Base-by-base conservation (phyloP, 2,329 filamentous ascomycete species). In the Cercospora berteroae region DNA sequence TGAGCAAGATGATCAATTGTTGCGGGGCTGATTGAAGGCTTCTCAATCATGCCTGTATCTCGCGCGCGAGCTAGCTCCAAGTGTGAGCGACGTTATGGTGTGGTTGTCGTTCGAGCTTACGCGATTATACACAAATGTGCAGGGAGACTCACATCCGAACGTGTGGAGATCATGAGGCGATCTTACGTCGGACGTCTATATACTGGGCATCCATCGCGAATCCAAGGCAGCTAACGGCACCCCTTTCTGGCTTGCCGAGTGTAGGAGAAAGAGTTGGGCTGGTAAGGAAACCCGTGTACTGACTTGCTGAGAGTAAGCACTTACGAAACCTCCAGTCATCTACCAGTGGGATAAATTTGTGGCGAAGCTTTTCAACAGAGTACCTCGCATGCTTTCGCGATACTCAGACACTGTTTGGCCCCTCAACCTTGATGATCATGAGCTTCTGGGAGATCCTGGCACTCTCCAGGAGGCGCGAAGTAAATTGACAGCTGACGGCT, bases 171-270 rank as follows among this genome's bases (percentile, higher is more conserved):
- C 52, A 5, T 20, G 67, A 55, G 71, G 91, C 0, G 85, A 93
- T 73, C 79, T 94, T 20, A 86, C 87, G 44, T 87, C 91, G 59
- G 90, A 90, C 9, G 88, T 85, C 18, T 94, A 93, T 74, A 91
- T 66, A 5, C 48, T 69, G 12, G 71, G 67, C 23, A 60, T 70
- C 4, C 67, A 74, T 63, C 71, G 71, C 25, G 72, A 74, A 31
- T 50, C 65, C 1, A 60, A 55, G n/a, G 64, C 64, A n/a, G 52
- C 67, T 4, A 61, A 20, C 1, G 59, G 65, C n/a, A 60, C 67
- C 1, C 72, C 71, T 0, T 68, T 71, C 44, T 74, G 70, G 36
- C 67, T 74, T 23, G 67, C 70, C 16, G 67, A 73, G 20, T 67
- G 64, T 27, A n/a, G 70, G 39, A 55, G 71, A 29, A 69, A 64